Conservation (phyloP, 495 filamentous ascomycete genomes). For the Penicillium salamii region DNA sequence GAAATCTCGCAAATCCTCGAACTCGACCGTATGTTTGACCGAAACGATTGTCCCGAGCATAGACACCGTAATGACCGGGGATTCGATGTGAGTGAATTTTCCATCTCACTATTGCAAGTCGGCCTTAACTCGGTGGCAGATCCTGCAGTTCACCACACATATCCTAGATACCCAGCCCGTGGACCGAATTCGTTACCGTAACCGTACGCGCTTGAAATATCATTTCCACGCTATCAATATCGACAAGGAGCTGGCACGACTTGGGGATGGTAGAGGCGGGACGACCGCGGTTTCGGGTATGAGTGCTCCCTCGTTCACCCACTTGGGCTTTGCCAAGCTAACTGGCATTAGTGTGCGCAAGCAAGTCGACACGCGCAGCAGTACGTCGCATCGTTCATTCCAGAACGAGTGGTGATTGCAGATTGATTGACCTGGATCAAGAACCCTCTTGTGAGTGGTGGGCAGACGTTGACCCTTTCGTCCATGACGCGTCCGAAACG, state of each 20-base stretch:
- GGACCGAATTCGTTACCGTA: neutral
- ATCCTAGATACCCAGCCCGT: neutral
- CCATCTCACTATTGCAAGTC: neutral
- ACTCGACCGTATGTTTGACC: neutral
- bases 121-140: neutral
- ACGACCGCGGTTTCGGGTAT: slow-evolving; percentile 7
- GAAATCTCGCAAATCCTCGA: neutral
- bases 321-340: neutral
- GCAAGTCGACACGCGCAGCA: slow-evolving; percentile 1
- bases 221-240: neutral
- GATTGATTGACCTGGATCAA: slow-evolving; percentile 5
- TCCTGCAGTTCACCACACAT: neutral
- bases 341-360: slow-evolving; percentile 2
- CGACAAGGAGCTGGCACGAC: neutral
- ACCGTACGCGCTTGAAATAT: neutral
- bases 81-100: neutral
- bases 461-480: neutral
- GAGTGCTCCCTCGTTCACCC: neutral
- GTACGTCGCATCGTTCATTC: slow-evolving; percentile 1
- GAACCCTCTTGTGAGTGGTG: slow-evolving; percentile 3
- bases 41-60: neutral
- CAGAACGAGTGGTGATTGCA: slow-evolving; percentile 2
- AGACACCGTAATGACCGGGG: neutral
- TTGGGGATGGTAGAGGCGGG: neutral
- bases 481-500: neutral